Conservation (phyloP, 1,139 yeast species). For the Yamadazyma sp. region DNA sequence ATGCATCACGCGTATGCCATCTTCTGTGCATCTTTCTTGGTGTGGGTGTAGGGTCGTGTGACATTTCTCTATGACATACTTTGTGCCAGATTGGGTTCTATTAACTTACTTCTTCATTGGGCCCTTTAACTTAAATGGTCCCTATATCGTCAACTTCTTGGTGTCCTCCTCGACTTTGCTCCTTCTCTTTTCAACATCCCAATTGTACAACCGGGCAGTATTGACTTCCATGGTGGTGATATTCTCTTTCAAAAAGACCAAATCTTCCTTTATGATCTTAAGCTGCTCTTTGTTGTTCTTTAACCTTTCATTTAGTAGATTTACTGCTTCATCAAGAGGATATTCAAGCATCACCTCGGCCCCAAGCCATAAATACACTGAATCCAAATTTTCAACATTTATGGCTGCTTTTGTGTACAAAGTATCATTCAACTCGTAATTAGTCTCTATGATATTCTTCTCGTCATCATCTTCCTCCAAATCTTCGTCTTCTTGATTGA, state of each 20-base stretch:
- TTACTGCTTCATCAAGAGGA: conserved; percentile 83
- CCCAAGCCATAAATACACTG: conserved; percentile 90
- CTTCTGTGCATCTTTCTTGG: too few relatives aligned
- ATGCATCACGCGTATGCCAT: too few relatives aligned
- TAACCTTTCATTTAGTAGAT: conserved; percentile 63
- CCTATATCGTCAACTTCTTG: conserved; percentile 21
- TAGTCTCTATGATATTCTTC: conserved; percentile 55
- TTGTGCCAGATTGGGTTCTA: too few relatives aligned
- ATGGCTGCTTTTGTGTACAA: conserved; percentile 80
- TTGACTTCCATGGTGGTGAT: conserved; percentile 98
- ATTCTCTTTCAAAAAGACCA: conserved; percentile 85
- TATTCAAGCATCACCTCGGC: conserved; percentile 98
- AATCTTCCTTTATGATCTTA: conserved; percentile 70
- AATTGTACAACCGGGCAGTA: conserved; percentile 90
- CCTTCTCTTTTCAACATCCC: conserved; percentile 89
- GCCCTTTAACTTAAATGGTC: too few relatives aligned
- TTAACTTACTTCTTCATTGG: too few relatives aligned
- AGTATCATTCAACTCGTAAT: conserved; percentile 91
- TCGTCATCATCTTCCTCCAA: conserved; percentile 33
- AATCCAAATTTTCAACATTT: conserved; percentile 42
- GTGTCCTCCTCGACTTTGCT: conserved; percentile 37
- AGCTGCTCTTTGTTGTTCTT: conserved; percentile 61
- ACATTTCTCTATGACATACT: too few relatives aligned
- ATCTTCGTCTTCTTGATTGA: conserved; percentile 26
- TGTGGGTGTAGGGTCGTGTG: too few relatives aligned